Evolutionary conservation across 305 asterid species (phyloP).

Genomic region (Stenogyne calaminthoides): DNA sequence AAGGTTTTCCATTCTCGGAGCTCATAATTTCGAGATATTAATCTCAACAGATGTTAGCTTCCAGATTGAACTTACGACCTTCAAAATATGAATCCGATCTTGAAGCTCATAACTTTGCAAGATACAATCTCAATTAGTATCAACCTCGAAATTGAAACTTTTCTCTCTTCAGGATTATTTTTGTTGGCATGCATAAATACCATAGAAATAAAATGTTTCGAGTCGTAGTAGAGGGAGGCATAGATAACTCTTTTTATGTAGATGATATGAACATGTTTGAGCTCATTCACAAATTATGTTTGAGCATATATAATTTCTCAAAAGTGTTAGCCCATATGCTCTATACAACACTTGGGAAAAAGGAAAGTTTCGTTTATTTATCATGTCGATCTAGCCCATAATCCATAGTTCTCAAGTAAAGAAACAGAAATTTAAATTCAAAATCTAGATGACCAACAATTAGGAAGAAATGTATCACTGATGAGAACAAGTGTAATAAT

Average conservation of each 20-base stretch:
- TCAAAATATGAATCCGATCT: neutral
- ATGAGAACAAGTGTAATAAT: neutral
- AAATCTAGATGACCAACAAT: neutral
- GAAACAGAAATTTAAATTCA: neutral
- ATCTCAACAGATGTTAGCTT: neutral
- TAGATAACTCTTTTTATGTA: too few species aligned
- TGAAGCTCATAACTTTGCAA: neutral
- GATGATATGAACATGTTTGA: neutral
- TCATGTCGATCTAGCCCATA: neutral
- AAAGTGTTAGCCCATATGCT: neutral
- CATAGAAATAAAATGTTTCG: too few species aligned
- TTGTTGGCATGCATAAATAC: too few species aligned
- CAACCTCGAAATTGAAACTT: too few species aligned
- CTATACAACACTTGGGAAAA: neutral
- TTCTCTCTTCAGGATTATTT: too few species aligned
- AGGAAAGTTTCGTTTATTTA: neutral
- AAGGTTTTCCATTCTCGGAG: neutral
- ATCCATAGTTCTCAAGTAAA: constrained; percentile 3
- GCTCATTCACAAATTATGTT: neutral
- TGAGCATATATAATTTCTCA: neutral
- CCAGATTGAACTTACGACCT: neutral
- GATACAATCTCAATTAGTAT: neutral
- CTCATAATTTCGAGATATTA: too few species aligned
- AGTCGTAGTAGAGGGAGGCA: too few species aligned
- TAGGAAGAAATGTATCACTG: neutral